Base-by-base conservation (phyloP, 345 rosid genomes). In the Jatropha curcas region DNA sequence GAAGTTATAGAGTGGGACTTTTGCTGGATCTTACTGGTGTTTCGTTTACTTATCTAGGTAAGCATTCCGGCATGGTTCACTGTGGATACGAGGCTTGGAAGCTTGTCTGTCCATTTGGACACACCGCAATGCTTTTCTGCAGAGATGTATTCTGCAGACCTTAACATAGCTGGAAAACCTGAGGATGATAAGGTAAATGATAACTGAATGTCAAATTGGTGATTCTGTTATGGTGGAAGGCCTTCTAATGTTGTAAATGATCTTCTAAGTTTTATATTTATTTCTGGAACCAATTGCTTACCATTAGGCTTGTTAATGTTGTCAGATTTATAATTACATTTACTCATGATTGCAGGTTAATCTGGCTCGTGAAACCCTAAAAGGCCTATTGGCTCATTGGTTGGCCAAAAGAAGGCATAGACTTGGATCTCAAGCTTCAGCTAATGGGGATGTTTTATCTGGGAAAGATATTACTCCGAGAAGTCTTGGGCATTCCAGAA, bases 11-110 rank as follows among this genome's bases (percentile, higher is more conserved):
- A 39, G 14, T 58, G n/a, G 67, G 24, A 55, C 4, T 69, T 43
- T 74, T 33, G 30, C 60, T 75, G 46, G 37, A 37, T 71, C 13
- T 82, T 67, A 73, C 66, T 74, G 57, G 45, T 74, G 57, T 45
- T 71, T 75, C 39, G 69, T 55, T 50, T 46, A 28, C 58, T 50
- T 74, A 75, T 79, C 68, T 73, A 96, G 99, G 98, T 96, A 53
- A 96, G 98, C 87, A 86, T 96, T 80, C 99, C 99, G 81, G 88
- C 97, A 20, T 96, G 99, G 99, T 96, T 90, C 83, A 85, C 92
- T 51, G 92, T 90, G 80, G 99, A 96, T 79, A 86, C 97, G 28
- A 85, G 97, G 85, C 97, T 93, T 77, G 98, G 99, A 73, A 87
- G 95, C 83, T 87, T 96, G 86, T 91, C 98, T 58, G 61, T 93